These are phyloP conservation scores for Globisporangium megalacanthum DNA, from an alignment of 352 stramenopile genomes.

Conservation along the genomic window DNA sequence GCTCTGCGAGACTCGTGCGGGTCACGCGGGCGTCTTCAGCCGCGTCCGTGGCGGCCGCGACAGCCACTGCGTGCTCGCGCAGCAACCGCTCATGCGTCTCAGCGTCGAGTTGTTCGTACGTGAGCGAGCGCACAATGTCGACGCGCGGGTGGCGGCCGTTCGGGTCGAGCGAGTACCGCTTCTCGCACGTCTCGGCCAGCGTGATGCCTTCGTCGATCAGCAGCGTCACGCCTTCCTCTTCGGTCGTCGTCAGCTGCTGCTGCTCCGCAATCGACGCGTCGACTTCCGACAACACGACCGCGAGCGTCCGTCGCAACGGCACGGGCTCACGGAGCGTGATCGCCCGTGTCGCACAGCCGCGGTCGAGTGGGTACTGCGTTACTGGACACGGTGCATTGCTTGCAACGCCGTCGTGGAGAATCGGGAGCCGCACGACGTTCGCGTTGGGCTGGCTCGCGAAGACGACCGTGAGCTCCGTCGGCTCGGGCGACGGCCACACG, in stretches of 20 bases:
- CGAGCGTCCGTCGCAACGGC: constrained; percentile 26
- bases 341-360: constrained; percentile 19
- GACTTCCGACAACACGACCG: constrained; percentile 31
- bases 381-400: constrained; percentile 16
- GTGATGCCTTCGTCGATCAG: constrained; percentile 40
- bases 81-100: constrained; percentile 16
- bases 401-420: constrained; percentile 10
- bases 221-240: constrained; percentile 41
- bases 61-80: constrained; percentile 12
- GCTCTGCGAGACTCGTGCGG: constrained; percentile 23
- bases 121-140: constrained; percentile 32
- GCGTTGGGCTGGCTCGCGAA: constrained; percentile 10
- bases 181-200: constrained; percentile 39
- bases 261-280: constrained; percentile 22
- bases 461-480: constrained; percentile 22
- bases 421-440: constrained; percentile 32
- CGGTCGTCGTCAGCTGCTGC: constrained; percentile 23
- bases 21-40: constrained; percentile 14
- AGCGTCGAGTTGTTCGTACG: constrained; percentile 31
- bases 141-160: constrained; percentile 24
- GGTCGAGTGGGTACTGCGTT: constrained; percentile 27
- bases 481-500: constrained; percentile 41
- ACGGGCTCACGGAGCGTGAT: constrained; percentile 29
- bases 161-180: constrained; percentile 36
- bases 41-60: constrained; percentile 11